phyloP scores from a whole-genome alignment of 768 basidiomycete genomes.

The Hydnum rufescens region DNA sequence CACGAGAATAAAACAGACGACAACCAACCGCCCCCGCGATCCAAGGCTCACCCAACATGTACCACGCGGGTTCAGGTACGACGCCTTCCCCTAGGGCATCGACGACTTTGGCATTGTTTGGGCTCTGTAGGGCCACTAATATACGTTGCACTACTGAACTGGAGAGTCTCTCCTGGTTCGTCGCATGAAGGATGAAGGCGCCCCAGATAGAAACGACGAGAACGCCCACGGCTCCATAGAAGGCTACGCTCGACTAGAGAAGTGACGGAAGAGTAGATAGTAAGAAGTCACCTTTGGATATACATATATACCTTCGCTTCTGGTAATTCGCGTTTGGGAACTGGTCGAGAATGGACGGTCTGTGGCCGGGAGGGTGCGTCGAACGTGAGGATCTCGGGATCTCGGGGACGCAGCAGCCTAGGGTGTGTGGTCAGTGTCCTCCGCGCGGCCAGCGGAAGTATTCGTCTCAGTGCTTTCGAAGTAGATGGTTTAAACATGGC shows the following conservation, averaged over 20 bases:
- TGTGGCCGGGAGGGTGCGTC: not conserved
- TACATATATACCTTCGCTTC: not conserved
- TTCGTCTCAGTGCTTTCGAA: too few species aligned
- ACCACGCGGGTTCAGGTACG: conserved; percentile 10
- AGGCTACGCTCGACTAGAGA: not conserved
- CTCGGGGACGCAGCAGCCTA: too few species aligned
- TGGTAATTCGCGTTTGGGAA: not conserved
- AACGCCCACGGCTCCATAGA: not conserved
- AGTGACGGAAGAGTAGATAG: not conserved
- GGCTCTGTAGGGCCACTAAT: conserved; percentile 3
- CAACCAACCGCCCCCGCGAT: conserved; percentile 9
- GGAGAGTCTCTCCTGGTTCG: conserved; percentile 11
- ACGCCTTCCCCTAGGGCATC: conserved; percentile 8
- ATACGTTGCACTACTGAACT: conserved; percentile 10
- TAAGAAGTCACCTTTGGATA: not conserved
- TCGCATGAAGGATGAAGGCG: conserved; percentile 10
- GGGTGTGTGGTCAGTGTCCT: too few species aligned
- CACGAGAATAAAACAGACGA: not conserved
- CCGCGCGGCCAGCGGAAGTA: too few species aligned
- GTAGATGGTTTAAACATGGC: too few species aligned
- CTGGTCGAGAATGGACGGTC: not conserved
- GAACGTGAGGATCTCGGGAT: too few species aligned
- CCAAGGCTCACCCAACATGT: conserved; percentile 7
- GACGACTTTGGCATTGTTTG: conserved; percentile 2
- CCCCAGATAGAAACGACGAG: conserved; percentile 9